phyloP scores from a whole-genome alignment of 1,284 basidiomycete genomes.

The Trichosporon faecale region DNA sequence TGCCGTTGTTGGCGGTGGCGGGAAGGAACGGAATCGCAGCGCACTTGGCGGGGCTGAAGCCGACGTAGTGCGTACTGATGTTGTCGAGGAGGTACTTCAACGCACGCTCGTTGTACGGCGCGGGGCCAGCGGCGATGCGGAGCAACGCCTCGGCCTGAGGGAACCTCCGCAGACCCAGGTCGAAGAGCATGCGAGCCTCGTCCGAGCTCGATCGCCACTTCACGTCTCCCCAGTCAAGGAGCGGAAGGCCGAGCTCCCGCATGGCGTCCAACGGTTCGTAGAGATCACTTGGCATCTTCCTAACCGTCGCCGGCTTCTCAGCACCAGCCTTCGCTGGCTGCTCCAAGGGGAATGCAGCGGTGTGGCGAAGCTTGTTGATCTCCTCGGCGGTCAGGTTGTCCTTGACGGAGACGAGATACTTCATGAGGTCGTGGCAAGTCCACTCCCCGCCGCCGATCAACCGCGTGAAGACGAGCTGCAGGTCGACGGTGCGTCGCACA shows the following conservation, averaged over 20 bases:
- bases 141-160: constrained; percentile 70
- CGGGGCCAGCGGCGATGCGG: constrained; percentile 60
- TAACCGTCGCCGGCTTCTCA: constrained; percentile 39
- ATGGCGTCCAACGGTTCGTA: constrained; percentile 81
- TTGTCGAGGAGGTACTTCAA: constrained; percentile 77
- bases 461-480: constrained; percentile 82
- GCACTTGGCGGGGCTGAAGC: constrained; percentile 60
- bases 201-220: constrained; percentile 78
- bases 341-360: constrained; percentile 76
- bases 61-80: constrained; percentile 60
- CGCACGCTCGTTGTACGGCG: constrained; percentile 54
- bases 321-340: constrained; percentile 41
- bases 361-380: constrained; percentile 68
- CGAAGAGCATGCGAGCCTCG: constrained; percentile 83
- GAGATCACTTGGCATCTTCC: constrained; percentile 66
- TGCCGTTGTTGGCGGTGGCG: constrained; percentile 58
- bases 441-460: constrained; percentile 53
- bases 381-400: constrained; percentile 68
- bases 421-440: constrained; percentile 60
- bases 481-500: constrained; percentile 85
- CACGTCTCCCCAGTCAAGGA: constrained; percentile 81
- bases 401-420: constrained; percentile 83
- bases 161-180: constrained; percentile 69
- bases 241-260: constrained; percentile 69
- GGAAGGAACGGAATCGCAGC: constrained; percentile 77